These are phyloP conservation scores for Salix arbutifolia DNA, from an alignment of 345 rosid species.

Conservation along the genomic window DNA sequence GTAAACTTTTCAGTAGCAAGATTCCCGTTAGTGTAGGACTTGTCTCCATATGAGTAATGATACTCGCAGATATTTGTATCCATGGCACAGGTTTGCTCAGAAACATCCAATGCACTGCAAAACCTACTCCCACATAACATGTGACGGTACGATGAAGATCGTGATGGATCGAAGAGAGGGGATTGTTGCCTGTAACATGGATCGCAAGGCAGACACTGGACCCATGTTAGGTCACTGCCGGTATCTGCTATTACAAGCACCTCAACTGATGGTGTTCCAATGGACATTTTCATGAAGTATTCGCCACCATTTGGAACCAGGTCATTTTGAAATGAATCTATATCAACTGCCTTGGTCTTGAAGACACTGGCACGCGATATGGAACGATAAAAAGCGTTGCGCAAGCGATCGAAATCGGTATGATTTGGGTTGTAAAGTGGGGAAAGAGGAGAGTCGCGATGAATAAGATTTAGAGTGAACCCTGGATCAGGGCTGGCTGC, in stretches of 20 bases:
- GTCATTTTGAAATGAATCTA: constrained; percentile 31
- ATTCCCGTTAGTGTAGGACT: constrained; percentile 35
- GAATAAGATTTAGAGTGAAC: constrained; percentile 42
- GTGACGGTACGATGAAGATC: constrained; percentile 40
- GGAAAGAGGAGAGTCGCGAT: constrained; percentile 53
- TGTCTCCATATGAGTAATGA: constrained; percentile 44
- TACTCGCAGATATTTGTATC: constrained; percentile 33
- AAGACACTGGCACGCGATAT: constrained; percentile 37
- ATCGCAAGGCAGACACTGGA: constrained; percentile 59
- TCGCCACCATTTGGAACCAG: constrained; percentile 40
- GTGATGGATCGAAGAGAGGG: constrained; percentile 43
- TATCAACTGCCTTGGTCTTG: constrained; percentile 2
- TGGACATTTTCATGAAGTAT: constrained; percentile 47
- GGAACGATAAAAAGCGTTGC: constrained; percentile 42
- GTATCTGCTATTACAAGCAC: constrained; percentile 51
- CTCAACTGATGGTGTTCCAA: constrained; percentile 49
- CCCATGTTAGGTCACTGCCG: constrained; percentile 61
- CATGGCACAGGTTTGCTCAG: constrained; percentile 24
- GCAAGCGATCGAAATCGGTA: constrained; percentile 35
- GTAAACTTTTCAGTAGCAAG: constrained; percentile 42
- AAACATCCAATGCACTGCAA: constrained; percentile 23
- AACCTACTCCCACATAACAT: constrained; percentile 32
- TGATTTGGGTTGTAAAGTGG: constrained; percentile 39
- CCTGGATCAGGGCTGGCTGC: background rate
- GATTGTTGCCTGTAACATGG: constrained; percentile 43